Evolutionary conservation across 768 basidiomycete genomes (phyloP).

Genomic region (Leccinellum luteum): DNA sequence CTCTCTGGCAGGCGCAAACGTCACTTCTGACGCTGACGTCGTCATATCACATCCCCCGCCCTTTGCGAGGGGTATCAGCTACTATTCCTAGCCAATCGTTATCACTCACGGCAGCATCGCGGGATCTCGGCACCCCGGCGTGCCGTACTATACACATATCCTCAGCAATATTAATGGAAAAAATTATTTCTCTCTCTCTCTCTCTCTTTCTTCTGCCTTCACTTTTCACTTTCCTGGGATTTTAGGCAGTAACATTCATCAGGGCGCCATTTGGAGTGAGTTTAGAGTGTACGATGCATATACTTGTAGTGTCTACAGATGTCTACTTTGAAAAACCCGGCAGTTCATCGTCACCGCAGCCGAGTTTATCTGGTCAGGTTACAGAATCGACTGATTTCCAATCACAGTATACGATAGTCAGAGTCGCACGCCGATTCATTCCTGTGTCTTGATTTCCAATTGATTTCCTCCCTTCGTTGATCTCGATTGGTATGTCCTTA

Average conservation of each 20-base stretch:
- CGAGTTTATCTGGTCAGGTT: not conserved
- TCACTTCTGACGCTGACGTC: not conserved
- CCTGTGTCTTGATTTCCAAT: not conserved
- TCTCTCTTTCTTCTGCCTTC: not conserved
- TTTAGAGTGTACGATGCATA: not conserved
- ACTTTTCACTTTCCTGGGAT: slow-evolving; percentile 1
- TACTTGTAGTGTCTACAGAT: not conserved
- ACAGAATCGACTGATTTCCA: not conserved
- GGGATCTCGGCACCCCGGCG: not conserved
- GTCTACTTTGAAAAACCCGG: not conserved
- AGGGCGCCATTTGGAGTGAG: not conserved
- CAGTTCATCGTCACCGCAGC: not conserved
- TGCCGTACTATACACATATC: not conserved
- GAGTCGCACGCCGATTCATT: not conserved
- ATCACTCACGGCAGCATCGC: not conserved
- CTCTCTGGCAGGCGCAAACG: not conserved
- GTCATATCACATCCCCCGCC: slow-evolving; percentile 6
- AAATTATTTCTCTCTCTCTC: not conserved
- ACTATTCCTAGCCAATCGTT: slow-evolving; percentile 9
- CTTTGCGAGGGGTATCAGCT: slow-evolving; percentile 28
- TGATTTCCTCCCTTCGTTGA: not conserved
- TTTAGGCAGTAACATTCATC: not conserved
- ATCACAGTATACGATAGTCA: not conserved
- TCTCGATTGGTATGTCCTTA: slow-evolving; percentile 20
- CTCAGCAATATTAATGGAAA: not conserved